Evolutionary conservation across 768 basidiomycete species (phyloP).

Genomic region (Jaapia argillacea): DNA sequence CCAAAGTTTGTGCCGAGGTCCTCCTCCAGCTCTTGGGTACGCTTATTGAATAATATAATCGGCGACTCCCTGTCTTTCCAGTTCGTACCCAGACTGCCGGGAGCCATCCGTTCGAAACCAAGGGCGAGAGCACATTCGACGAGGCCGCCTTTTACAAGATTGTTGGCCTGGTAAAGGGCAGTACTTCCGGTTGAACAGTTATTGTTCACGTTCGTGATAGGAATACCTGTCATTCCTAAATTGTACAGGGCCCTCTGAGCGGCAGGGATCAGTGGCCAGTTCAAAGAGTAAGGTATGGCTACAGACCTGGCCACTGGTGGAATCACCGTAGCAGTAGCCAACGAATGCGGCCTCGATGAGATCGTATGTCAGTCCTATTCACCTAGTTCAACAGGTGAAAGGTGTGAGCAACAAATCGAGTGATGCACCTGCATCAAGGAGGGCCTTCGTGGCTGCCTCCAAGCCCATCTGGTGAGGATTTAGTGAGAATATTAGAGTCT

Average conservation of each 20-base stretch:
- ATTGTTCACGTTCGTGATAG: conserved; percentile 82
- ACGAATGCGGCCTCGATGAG: conserved; percentile 62
- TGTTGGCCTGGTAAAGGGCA: conserved; percentile 68
- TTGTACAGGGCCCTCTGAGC: conserved; percentile 66
- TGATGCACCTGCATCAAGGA: conserved; percentile 65
- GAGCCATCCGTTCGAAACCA: conserved; percentile 80
- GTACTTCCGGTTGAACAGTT: conserved; percentile 79
- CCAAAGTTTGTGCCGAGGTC: conserved; percentile 52
- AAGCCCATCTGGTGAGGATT: conserved; percentile 56
- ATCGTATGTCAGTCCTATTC: conserved; percentile 74
- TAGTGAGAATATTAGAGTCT: background rate
- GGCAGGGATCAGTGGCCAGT: background rate
- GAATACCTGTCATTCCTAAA: conserved; percentile 76
- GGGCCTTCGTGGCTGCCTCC: conserved; percentile 79
- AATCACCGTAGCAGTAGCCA: conserved; percentile 75
- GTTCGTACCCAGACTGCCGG: conserved; percentile 59
- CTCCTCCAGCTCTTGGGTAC: conserved; percentile 37
- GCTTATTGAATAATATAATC: conserved; percentile 31
- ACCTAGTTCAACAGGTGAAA: background rate
- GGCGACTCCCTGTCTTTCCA: conserved; percentile 47
- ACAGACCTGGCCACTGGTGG: conserved; percentile 60
- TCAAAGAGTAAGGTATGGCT: background rate
- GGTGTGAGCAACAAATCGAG: background rate
- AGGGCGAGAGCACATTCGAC: conserved; percentile 72
- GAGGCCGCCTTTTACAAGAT: conserved; percentile 57